Percentiles rank a stretch among this genome's conserved stretches.
phyloP scores from a whole-genome alignment of 768 basidiomycete species.

The Psilocybe tampanensis region DNA sequence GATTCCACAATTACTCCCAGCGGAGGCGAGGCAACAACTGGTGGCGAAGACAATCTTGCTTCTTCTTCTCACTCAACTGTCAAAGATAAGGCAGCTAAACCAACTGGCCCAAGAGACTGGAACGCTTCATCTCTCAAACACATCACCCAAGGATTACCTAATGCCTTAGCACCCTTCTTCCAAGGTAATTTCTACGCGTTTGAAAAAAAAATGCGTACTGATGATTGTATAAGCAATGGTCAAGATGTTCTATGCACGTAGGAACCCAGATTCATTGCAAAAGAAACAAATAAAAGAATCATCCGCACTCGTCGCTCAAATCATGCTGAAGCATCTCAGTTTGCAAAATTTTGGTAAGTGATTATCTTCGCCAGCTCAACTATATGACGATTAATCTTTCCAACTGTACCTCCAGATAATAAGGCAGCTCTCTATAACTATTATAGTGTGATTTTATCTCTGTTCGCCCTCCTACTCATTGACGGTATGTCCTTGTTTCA shows the following conservation, averaged over 20 bases:
- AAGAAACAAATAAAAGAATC: slow-evolving; percentile 77
- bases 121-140: slow-evolving; percentile 82
- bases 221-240: slow-evolving; percentile 61
- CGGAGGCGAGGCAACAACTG: slow-evolving; percentile 32
- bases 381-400: not conserved
- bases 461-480: slow-evolving; percentile 47
- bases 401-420: slow-evolving; percentile 23
- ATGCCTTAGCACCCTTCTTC: slow-evolving; percentile 78
- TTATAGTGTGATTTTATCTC: slow-evolving; percentile 47
- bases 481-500: slow-evolving; percentile 40
- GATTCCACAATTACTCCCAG: slow-evolving; percentile 31
- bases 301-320: slow-evolving; percentile 66
- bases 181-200: slow-evolving; percentile 56
- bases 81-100: slow-evolving; percentile 34
- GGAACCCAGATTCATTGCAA: slow-evolving; percentile 74
- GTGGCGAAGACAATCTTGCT: slow-evolving; percentile 21
- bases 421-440: slow-evolving; percentile 43
- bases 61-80: slow-evolving; percentile 16
- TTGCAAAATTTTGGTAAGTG: slow-evolving; percentile 54
- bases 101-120: slow-evolving; percentile 51
- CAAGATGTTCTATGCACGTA: slow-evolving; percentile 82
- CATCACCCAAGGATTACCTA: slow-evolving; percentile 76
- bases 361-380: not conserved
- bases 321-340: slow-evolving; percentile 73
- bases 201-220: not conserved